Conservation (phyloP, 441 rosid genomes). For the Kokia cookei region DNA sequence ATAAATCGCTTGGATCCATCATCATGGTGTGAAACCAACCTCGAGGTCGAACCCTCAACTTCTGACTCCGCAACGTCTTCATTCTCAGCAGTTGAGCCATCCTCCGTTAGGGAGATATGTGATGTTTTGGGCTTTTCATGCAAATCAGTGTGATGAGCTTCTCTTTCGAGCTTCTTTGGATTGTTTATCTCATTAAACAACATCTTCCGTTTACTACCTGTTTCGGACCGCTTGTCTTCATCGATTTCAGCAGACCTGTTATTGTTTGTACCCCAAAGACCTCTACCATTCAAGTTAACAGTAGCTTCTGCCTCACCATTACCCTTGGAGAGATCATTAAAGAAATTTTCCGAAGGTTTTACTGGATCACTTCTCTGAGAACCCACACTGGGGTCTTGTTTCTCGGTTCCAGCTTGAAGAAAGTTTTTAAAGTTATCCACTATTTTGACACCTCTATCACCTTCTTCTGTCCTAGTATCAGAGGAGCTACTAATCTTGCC, state of each 20-base stretch:
- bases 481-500: conserved; percentile 50
- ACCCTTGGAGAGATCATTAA: conserved; percentile 63
- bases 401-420: conserved; percentile 44
- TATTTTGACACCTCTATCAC: conserved; percentile 56
- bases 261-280: conserved; percentile 43
- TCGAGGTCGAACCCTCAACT: conserved; percentile 70
- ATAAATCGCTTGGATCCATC: conserved; percentile 41
- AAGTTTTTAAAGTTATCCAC: conserved; percentile 69
- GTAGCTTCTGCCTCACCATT: conserved; percentile 46
- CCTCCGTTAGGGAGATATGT: conserved; percentile 65
- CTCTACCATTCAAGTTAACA: conserved; percentile 34
- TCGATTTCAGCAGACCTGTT: conserved; percentile 38
- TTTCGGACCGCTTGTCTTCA: conserved; percentile 47
- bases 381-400: conserved; percentile 48
- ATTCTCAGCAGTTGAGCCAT: conserved; percentile 83
- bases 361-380: conserved; percentile 59
- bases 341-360: conserved; percentile 76
- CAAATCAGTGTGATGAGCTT: conserved; percentile 39
- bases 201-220: conserved; percentile 58
- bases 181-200: conserved; percentile 51
- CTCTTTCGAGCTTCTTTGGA: conserved; percentile 58
- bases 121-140: conserved; percentile 59
- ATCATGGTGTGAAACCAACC: conserved; percentile 32
- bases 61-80: conserved; percentile 97
- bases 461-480: conserved; percentile 46